These are phyloP conservation scores for Tricholoma furcatifolium DNA, from an alignment of 768 basidiomycete genomes.

Conservation along the genomic window DNA sequence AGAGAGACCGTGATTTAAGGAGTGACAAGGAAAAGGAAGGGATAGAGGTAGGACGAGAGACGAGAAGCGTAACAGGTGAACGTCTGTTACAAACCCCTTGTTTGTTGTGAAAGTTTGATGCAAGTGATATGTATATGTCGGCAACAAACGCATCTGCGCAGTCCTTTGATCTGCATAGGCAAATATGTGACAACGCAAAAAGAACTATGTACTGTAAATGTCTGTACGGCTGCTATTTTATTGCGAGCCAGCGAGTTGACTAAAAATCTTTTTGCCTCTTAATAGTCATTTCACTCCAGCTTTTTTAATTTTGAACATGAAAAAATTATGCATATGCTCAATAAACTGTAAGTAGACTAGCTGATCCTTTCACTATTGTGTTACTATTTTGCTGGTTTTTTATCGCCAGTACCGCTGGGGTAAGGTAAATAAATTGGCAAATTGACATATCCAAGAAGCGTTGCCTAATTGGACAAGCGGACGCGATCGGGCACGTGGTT, in stretches of 20 bases:
- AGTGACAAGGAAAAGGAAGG: slow-evolving; percentile 16
- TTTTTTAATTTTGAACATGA: not conserved
- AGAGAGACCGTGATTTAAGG: slow-evolving; percentile 19
- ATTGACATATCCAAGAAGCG: not conserved
- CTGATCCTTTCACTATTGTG: too few species aligned
- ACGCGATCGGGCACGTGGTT: slow-evolving; percentile 12
- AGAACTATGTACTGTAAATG: too few species aligned
- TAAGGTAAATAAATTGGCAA: too few species aligned
- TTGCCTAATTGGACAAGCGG: slow-evolving; percentile 4
- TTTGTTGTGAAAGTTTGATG: slow-evolving; percentile 16
- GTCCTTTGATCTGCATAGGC: not conserved
- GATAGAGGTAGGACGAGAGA: slow-evolving; percentile 11
- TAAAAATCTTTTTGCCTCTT: too few species aligned
- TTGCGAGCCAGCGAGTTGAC: too few species aligned
- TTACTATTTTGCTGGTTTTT: too few species aligned
- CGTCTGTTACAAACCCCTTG: slow-evolving; percentile 14
- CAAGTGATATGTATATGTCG: slow-evolving; percentile 6
- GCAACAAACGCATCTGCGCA: not conserved
- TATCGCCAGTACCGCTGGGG: too few species aligned
- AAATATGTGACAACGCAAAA: not conserved
- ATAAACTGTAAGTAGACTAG: too few species aligned
- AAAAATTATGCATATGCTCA: not conserved
- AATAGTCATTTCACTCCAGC: too few species aligned
- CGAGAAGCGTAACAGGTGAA: slow-evolving; percentile 9
- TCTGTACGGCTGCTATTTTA: too few species aligned